Evolutionary conservation across 257 asterid species (phyloP), one percentile per base, ranked within the genome.

Genomic region (Fraxinus excelsior): DNA sequence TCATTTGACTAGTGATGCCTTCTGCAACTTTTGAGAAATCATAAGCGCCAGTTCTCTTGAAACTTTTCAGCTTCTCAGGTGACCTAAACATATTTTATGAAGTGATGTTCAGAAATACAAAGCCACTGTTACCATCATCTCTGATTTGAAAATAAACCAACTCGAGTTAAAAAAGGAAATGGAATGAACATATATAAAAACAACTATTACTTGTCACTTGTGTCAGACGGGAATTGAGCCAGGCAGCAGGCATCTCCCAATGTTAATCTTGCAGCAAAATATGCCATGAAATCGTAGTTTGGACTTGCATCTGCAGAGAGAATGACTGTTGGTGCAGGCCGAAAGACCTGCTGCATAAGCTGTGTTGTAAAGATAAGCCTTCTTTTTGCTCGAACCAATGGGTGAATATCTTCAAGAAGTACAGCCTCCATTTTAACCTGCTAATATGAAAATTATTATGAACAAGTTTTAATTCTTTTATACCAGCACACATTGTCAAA

Each of bases 231-330:
- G 23, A 51, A 56, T 44, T 73, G 80, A 72, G 81, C 81, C 83
- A 85, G 58, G 86, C 82, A 71, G 88, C 97, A 91, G 2, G 91
- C 96, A 84, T 91, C 94, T 56, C 94, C 92, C 81, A 94, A 86
- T n/a, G 85, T 80, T 64, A 83, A 80, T 83, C 97, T 87, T 34
- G 96, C 91, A 73, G 86, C 78, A 79, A 76, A 82, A 84, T 90
- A 90, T 35, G 85, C 84, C 80, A 89, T 79, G 72, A 76, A 82
- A 74, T 85, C 93, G 78, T 79, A 82, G 82, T 79, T 84, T 74
- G 87, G 80, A 74, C 80, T 76, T 71, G 84, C 89, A 83, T 88
- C 92, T 73, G 87, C 86, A 12, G 81, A 77, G 75, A 90, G 87
- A 84, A 88, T 65, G 72, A 19, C 79, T 71, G 82, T 76, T 23